These are phyloP conservation scores for Dryas alaskensis DNA, from an alignment of 306 rosid species.

Conservation along the genomic window DNA sequence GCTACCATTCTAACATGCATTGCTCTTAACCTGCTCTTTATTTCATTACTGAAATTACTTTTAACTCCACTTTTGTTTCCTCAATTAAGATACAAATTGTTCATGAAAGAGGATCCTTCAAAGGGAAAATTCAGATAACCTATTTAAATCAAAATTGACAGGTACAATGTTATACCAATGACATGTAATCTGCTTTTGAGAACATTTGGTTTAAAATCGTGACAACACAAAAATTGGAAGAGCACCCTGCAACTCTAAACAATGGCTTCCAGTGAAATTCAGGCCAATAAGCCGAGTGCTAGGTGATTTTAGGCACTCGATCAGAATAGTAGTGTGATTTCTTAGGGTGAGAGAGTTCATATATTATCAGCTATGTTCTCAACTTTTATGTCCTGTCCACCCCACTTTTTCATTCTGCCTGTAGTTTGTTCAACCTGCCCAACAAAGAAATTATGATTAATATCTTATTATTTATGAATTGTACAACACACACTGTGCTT, in stretches of 20 bases:
- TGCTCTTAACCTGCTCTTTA: not conserved
- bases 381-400: slow-evolving; percentile 34
- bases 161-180: not conserved
- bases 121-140: not conserved
- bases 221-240: not conserved
- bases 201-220: not conserved
- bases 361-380: slow-evolving; percentile 8
- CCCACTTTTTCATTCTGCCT: slow-evolving; percentile 51
- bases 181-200: not conserved
- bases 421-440: slow-evolving; percentile 46
- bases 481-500: too few species aligned
- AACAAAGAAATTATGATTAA: not conserved
- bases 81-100: not conserved
- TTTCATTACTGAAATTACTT: not conserved
- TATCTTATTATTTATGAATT: not conserved
- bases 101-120: not conserved
- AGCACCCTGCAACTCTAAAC: not conserved
- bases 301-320: not conserved
- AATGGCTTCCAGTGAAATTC: too few species aligned
- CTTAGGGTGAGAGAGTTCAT: slow-evolving; percentile 6
- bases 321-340: not conserved
- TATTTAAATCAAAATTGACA: not conserved
- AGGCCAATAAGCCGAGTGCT: not conserved
- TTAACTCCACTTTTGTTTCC: not conserved
- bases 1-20: not conserved